Conservation (phyloP, 2,329 filamentous ascomycete species). For the Ophiostoma himal-ulmi region DNA sequence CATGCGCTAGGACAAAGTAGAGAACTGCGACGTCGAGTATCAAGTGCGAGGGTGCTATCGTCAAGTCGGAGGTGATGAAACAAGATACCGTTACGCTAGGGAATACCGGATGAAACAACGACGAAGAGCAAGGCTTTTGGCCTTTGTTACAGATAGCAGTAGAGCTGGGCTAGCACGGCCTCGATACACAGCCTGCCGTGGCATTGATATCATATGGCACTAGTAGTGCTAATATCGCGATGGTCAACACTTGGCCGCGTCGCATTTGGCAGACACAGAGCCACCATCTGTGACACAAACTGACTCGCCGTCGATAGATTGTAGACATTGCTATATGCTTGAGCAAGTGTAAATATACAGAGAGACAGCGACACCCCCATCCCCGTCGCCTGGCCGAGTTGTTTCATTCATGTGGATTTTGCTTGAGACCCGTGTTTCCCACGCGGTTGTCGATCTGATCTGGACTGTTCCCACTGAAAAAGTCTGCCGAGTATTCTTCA, state of each 20-base stretch:
- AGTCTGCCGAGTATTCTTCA: too few relatives aligned
- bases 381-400: not conserved
- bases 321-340: not conserved
- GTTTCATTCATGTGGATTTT: constrained; percentile 8
- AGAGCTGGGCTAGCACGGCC: not conserved
- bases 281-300: not conserved
- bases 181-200: constrained; percentile 1
- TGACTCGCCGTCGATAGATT: not conserved
- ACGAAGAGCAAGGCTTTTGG: not conserved
- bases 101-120: not conserved
- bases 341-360: not conserved
- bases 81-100: not conserved
- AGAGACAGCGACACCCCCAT: not conserved
- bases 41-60: not conserved
- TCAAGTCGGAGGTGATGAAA: not conserved
- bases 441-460: not conserved
- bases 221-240: not conserved
- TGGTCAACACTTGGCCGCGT: not conserved
- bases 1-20: too few relatives aligned
- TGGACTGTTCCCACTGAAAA: not conserved
- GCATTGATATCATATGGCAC: not conserved
- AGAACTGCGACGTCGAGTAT: not conserved
- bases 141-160: not conserved
- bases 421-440: not conserved
- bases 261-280: not conserved